Conservation (phyloP, 352 stramenopile species). For the Pythium brachiatum region DNA sequence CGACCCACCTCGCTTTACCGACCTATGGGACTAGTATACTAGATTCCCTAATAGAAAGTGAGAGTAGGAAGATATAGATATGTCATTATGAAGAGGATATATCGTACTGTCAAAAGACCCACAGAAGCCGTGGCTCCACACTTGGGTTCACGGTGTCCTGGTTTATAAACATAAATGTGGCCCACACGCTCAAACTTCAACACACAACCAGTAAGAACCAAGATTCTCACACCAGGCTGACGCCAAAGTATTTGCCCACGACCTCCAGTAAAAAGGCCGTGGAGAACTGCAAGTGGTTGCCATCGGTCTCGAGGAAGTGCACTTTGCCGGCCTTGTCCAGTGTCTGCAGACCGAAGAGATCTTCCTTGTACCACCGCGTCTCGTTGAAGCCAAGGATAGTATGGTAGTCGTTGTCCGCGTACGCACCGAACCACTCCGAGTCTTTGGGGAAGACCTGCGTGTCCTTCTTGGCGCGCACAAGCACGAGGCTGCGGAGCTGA, state of each 20-base stretch:
- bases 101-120: conserved; percentile 20
- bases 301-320: conserved; percentile 85
- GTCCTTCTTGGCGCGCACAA: conserved; percentile 88
- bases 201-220: background rate
- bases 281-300: conserved; percentile 91
- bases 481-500: conserved; percentile 83
- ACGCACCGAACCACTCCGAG: conserved; percentile 87
- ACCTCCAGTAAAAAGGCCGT: conserved; percentile 78
- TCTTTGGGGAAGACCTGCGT: conserved; percentile 89
- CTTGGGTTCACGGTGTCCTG: conserved; percentile 5
- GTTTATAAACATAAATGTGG: background rate
- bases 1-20: conserved; percentile 3
- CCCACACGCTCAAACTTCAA: background rate
- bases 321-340: conserved; percentile 87
- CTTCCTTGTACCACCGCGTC: conserved; percentile 90
- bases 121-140: conserved; percentile 14
- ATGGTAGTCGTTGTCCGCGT: conserved; percentile 71
- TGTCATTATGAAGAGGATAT: conserved; percentile 13
- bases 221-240: conserved; percentile 11
- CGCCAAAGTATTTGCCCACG: conserved; percentile 77
- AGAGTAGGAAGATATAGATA: no score
- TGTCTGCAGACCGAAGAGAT: conserved; percentile 91
- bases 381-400: conserved; percentile 86
- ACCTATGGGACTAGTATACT: background rate
- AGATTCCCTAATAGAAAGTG: no score